Evolutionary conservation across 495 filamentous ascomycete genomes (phyloP), one percentile per base, ranked within the genome.

Genomic region (Hypoxylon lenormandii): DNA sequence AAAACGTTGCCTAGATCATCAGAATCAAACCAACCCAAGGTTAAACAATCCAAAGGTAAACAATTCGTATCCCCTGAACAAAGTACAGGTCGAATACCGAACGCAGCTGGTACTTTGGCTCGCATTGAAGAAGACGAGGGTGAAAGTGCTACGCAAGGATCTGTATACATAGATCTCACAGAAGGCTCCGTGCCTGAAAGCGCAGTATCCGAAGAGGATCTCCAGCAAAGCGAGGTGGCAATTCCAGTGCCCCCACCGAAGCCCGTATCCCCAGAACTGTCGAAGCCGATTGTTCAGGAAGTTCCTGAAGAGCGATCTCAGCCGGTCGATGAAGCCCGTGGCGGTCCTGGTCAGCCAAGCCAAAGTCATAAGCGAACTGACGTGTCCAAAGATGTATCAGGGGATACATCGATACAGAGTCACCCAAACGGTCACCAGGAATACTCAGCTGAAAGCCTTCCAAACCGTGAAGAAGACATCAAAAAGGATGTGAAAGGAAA

Each of bases 11-110:
- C 26, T 30, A 28, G 11, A 1, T 8, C n/a, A 48, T 4, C 33
- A 13, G 30, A 51, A 19, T 13, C 50, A 18, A 60, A 45, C 0
- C 43, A 64, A 13, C 7, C n/a, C 18, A 30, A 50, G 36, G 26
- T 33, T 12, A 48, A 45, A 11, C n/a, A 60, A 15, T 8, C 6
- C 7, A n/a, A n/a, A n/a, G n/a, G n/a, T n/a, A n/a, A n/a, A n/a
- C n/a, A n/a, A 19, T 28, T 15, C 5, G n/a, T n/a, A n/a, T n/a
- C 11, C 21, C 38, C 43, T 36, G 15, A 21, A 10, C 13, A 38
- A 5, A 28, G 22, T 47, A 15, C 30, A 21, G 43, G 36, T 49
- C 3, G 15, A 16, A 19, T 46, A 18, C 6, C 26, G 5, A 42
- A 45, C 4, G 26, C 45, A 38, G 16, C 15, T 13, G 15, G n/a